phyloP scores from a whole-genome alignment of 2,329 filamentous ascomycete species.

The Epicoccum nigrum region DNA sequence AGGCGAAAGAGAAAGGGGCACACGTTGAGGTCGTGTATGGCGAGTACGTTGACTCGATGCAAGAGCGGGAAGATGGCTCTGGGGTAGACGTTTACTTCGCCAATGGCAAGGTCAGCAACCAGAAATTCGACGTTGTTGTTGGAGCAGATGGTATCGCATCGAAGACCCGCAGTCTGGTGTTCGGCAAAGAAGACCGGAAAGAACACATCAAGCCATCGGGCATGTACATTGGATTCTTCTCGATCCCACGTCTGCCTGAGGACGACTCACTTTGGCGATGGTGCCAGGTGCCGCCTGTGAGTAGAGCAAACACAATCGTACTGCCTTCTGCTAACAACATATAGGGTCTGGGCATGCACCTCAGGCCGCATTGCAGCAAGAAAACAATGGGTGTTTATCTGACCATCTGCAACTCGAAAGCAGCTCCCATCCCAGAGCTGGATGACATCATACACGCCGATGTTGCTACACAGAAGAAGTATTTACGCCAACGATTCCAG shows the following conservation, averaged over 20 bases:
- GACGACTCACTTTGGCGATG: conserved; percentile 34
- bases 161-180: conserved; percentile 31
- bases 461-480: conserved; percentile 50
- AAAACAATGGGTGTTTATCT: conserved; percentile 36
- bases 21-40: conserved; percentile 29
- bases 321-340: not conserved
- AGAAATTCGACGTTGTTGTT: conserved; percentile 39
- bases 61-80: conserved; percentile 24
- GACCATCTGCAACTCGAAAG: conserved; percentile 28
- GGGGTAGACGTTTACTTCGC: conserved; percentile 32
- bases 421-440: conserved; percentile 17
- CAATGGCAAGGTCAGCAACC: conserved; percentile 23
- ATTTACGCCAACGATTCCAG: conserved; percentile 40
- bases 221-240: conserved; percentile 40
- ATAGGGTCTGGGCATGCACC: conserved; percentile 28
- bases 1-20: conserved; percentile 22
- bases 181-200: conserved; percentile 29
- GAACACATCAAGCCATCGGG: conserved; percentile 29
- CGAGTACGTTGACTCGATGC: conserved; percentile 26
- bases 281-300: conserved; percentile 29
- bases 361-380: conserved; percentile 34
- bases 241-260: conserved; percentile 27
- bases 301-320: not conserved
- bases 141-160: conserved; percentile 39
- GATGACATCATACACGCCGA: conserved; percentile 36